Evolutionary conservation across 73 alveolate genomes (phyloP), one percentile per base, ranked within the genome.

Genomic region (Stentor roeselii): DNA sequence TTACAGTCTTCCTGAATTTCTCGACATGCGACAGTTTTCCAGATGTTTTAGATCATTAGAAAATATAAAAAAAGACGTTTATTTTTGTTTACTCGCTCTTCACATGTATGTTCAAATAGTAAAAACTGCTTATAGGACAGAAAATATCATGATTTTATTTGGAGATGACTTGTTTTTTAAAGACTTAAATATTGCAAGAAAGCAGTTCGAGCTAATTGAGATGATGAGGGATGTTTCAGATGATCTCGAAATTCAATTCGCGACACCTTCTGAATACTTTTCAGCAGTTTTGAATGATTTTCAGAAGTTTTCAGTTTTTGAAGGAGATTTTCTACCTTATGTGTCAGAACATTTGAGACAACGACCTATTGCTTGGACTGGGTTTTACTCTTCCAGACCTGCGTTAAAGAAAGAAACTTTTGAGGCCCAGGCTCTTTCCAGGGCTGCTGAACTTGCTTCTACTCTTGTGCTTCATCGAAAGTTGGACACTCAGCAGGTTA

Each of bases 341-440:
- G 41, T 67, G 42, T 27, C 1, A 21, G 1, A 14, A 67, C n/a
- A 2, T 50, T 11, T 50, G 2, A 32, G 80, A 21, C 27, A 40
- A 67, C 21, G 80, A 67, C 80, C 80, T 30, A 1, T 32, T 27
- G 21, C n/a, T 30, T 67, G 80, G 80, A 67, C 80, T 21, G 80
- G 80, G 27, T 67, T 30, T 67, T 67, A 67, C 42, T 21, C 80
- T 27, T 67, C 80, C 11, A 67, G 80, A 40, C 80, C 80, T 27
- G 34, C 15, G 21, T 32, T 67, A 1, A 67, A 67, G 34, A 67
- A 67, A 67, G 15, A 21, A 34, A 67, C 34, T 21, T 67, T 30
- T 67, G 42, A 67, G 27, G 34, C 50, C 11, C 80, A 67, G 27
- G 34, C 15, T 21, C 41, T 67, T 30, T 14, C 80, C 11, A 67